Percentiles rank a stretch among this genome's conserved stretches.
phyloP scores from a whole-genome alignment of 148 eudicot genomes.

The Rhododendron vialii region DNA sequence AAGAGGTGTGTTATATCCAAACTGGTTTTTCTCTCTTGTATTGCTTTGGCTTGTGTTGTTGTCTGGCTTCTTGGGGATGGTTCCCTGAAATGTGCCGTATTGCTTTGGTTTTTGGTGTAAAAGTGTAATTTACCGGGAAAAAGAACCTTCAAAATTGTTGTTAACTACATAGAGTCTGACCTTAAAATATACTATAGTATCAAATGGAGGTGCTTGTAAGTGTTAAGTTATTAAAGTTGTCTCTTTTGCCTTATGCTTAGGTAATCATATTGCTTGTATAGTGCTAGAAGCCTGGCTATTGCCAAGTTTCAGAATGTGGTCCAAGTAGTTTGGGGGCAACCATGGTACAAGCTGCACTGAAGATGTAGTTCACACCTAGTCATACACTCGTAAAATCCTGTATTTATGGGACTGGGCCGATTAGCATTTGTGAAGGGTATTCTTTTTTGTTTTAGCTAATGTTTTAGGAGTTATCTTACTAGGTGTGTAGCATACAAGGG shows the following conservation, averaged over 20 bases:
- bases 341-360: not conserved
- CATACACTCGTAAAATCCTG: not conserved
- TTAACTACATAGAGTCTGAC: too few relatives aligned
- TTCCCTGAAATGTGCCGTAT: too few relatives aligned
- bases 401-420: not conserved
- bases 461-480: not conserved
- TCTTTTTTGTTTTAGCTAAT: not conserved
- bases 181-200: too few relatives aligned
- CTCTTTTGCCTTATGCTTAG: not conserved
- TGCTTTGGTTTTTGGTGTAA: too few relatives aligned
- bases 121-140: too few relatives aligned
- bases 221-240: not conserved
- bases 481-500: not conserved
- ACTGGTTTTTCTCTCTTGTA: too few relatives aligned
- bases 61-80: too few relatives aligned
- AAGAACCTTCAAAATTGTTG: too few relatives aligned
- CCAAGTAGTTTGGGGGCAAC: not conserved
- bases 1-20: too few relatives aligned
- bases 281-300: not conserved
- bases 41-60: too few relatives aligned
- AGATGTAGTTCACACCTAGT: not conserved
- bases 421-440: not conserved
- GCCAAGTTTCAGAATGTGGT: not conserved
- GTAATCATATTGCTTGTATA: not conserved
- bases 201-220: too few relatives aligned